Base-by-base conservation (phyloP, 164 flowering plant genomes). In the Piper longum region DNA sequence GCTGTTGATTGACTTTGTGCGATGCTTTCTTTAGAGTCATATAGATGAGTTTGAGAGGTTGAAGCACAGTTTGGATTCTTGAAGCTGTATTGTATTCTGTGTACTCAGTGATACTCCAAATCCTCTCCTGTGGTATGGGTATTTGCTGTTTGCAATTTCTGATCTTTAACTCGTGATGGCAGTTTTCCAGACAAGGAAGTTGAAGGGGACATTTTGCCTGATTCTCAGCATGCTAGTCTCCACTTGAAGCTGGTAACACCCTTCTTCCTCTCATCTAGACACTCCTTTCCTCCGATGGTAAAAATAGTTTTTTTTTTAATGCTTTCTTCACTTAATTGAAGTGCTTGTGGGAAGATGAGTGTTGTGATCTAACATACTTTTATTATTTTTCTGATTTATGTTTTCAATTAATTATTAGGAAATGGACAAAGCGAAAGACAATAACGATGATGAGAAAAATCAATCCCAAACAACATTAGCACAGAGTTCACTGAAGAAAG, bases 401-500 rank as follows among this genome's bases (percentile, higher is more conserved):
- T 55, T 26, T 7, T 55, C 19, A 4, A 55, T 62, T 69, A 64
- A 41, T 70, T 56, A 18, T 54, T 75, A 87, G 97, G 86, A 77
- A 67, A 74, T 69, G 74, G 79, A 69, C 64, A 72, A 69, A 36
- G 16, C 64, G 58, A 66, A 71, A 57, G 72, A 69, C 45, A 5
- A 54, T 61, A 51, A 41, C 36, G 73, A 71, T 65, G 36, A 69
- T 64, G 75, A 73, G 65, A 76, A 72, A 70, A 78, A 77, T 57
- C 66, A 65, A 42, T 80, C 72, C 59, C 84, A 84, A 16, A 72
- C 59, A 17, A 65, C 67, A 39, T 74, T 73, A 62, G 75, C 75
- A 13, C 86, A 78, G 18, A 71, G 62, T 68, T 82, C 82, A 69
- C 70, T 89, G 77, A 83, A 85, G 79, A 85, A 83, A 79, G 96